These are phyloP conservation scores for Starmerella tilneyi DNA, from an alignment of 805 yeast species.

Conservation along the genomic window DNA sequence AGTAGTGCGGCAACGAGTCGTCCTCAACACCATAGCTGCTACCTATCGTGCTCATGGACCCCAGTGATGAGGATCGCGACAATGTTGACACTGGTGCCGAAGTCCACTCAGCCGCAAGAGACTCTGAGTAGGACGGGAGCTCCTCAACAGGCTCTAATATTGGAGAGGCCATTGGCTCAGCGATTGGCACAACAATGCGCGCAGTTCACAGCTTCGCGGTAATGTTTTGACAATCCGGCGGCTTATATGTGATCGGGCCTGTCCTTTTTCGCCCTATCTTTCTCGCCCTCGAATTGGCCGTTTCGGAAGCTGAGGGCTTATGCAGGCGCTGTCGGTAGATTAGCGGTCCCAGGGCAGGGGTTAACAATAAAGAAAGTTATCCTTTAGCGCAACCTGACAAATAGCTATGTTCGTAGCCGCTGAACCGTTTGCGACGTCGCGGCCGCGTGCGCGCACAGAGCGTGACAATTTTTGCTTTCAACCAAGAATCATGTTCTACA, in stretches of 20 bases:
- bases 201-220: too few species aligned
- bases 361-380: not conserved
- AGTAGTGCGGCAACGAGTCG: slow-evolving; percentile 46
- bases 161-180: not conserved
- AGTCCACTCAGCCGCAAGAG: not conserved
- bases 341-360: slow-evolving; percentile 4
- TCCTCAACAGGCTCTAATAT: not conserved
- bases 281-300: too few species aligned
- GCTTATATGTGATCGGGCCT: not conserved
- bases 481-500: too few species aligned
- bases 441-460: too few species aligned
- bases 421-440: too few species aligned
- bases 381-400: slow-evolving; percentile 1
- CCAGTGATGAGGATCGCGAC: not conserved
- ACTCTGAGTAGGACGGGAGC: not conserved
- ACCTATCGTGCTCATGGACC: not conserved
- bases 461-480: not conserved
- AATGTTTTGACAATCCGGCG: not conserved
- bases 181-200: not conserved
- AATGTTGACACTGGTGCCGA: not conserved
- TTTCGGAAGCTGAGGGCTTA: too few species aligned
- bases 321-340: too few species aligned
- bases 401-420: too few species aligned
- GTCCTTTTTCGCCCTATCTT: too few species aligned
- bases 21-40: not conserved